Percentiles rank a stretch among this genome's conserved stretches.
phyloP scores from a whole-genome alignment of 164 flowering plant genomes.

The Sextonia rubra region DNA sequence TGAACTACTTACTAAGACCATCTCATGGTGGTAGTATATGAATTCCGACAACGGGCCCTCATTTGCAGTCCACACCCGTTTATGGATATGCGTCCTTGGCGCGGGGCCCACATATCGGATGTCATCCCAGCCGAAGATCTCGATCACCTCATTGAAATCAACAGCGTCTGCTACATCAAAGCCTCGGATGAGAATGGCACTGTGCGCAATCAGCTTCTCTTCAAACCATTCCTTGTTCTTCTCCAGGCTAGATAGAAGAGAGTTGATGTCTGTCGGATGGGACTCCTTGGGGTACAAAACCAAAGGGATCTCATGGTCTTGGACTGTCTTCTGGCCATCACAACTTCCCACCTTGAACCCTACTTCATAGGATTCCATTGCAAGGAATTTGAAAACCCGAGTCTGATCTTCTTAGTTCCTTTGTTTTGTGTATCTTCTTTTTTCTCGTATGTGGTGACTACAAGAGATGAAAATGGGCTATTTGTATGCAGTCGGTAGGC shows the following conservation, averaged over 20 bases:
- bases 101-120: constrained; percentile 62
- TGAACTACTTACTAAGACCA: constrained; percentile 45
- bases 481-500: background rate
- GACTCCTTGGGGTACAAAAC: constrained; percentile 31
- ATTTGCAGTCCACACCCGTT: constrained; percentile 58
- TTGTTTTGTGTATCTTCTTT: too few relatives aligned
- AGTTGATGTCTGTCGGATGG: constrained; percentile 10
- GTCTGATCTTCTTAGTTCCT: background rate
- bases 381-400: background rate
- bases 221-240: constrained; percentile 54
- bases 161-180: constrained; percentile 36
- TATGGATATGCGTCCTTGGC: constrained; percentile 46
- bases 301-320: constrained; percentile 48
- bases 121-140: constrained; percentile 53
- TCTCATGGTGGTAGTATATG: constrained; percentile 66
- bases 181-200: constrained; percentile 57
- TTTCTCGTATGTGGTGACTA: background rate
- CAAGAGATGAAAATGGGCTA: background rate
- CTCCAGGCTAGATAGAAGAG: constrained; percentile 27
- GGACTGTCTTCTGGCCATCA: constrained; percentile 46
- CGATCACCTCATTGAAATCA: constrained; percentile 51
- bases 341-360: constrained; percentile 48
- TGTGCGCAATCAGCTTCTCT: constrained; percentile 37
- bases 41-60: constrained; percentile 58
- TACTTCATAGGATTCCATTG: constrained; percentile 32